Percentiles rank a stretch among this genome's conserved stretches.
These are phyloP conservation scores for Trametopsis cervina DNA, from an alignment of 768 basidiomycete species.

Conservation along the genomic window DNA sequence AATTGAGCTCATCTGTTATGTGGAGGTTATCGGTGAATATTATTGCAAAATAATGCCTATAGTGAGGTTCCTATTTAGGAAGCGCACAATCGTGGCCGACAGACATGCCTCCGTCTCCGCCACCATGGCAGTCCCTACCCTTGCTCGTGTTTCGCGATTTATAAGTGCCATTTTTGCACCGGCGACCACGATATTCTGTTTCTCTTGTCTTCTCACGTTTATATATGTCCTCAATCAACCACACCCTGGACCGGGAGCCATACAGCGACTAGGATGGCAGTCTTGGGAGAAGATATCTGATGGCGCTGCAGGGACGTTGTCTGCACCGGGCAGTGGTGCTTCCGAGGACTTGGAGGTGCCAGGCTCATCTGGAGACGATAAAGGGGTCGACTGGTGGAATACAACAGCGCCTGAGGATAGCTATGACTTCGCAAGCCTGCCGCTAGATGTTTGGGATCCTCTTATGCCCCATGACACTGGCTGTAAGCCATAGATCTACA, in stretches of 20 bases:
- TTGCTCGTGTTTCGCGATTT: constrained; percentile 38
- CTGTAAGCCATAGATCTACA: constrained; percentile 28
- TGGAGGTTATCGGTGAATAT: no score
- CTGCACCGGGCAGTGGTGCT: neutral
- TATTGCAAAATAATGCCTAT: no score
- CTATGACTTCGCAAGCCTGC: constrained; percentile 60
- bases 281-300: constrained; percentile 66
- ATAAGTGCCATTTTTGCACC: constrained; percentile 52
- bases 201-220: constrained; percentile 68
- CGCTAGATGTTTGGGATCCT: constrained; percentile 76
- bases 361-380: constrained; percentile 11
- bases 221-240: constrained; percentile 81
- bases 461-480: constrained; percentile 72
- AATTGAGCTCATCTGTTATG: no score
- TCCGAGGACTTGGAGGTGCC: constrained; percentile 11
- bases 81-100: neutral
- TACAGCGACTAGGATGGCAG: constrained; percentile 83
- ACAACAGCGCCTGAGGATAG: constrained; percentile 31
- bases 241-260: constrained; percentile 57
- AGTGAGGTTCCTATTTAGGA: no score
- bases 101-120: neutral
- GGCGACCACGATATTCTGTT: constrained; percentile 51
- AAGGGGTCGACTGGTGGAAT: constrained; percentile 66
- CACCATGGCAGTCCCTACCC: constrained; percentile 21
- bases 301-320: neutral